A percentile compares a stretch with the other conserved stretches of the same genome.
Conservation (phyloP, 1,139 yeast genomes). For the Kodamaea sp. region DNA sequence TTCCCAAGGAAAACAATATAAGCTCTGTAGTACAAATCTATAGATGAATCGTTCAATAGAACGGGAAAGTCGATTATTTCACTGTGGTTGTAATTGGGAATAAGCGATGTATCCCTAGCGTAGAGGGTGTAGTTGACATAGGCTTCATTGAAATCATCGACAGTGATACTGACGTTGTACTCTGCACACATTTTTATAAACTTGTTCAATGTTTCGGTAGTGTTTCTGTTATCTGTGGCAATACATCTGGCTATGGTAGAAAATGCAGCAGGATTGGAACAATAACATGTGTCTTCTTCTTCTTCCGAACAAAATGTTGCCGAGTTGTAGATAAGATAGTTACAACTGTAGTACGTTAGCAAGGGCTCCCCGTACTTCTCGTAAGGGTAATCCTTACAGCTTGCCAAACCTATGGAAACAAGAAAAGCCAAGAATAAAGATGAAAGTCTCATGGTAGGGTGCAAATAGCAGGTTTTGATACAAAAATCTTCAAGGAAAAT, state of each 20-base stretch:
- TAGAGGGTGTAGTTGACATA: slow-evolving; percentile 16
- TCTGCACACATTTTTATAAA: slow-evolving; percentile 13
- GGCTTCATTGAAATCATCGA: slow-evolving; percentile 19
- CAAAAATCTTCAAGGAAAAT: too few species aligned
- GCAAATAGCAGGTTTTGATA: too few species aligned
- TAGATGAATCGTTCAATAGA: slow-evolving; percentile 16
- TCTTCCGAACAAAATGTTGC: too few species aligned
- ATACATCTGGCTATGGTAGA: slow-evolving; percentile 18
- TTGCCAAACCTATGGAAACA: too few species aligned
- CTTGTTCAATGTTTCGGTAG: background rate
- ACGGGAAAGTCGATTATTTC: slow-evolving; percentile 25
- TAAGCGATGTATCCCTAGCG: slow-evolving; percentile 22
- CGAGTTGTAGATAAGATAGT: too few species aligned
- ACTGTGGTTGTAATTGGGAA: slow-evolving; percentile 23
- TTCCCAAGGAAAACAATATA: slow-evolving; percentile 35
- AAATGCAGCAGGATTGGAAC: slow-evolving; percentile 16
- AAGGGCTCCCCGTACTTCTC: too few species aligned
- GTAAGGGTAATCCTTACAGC: too few species aligned
- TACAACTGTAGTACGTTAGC: too few species aligned
- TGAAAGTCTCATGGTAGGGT: too few species aligned
- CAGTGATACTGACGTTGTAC: slow-evolving; percentile 15
- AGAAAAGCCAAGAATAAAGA: too few species aligned
- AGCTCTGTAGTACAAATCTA: slow-evolving; percentile 18
- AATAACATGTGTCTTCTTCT: slow-evolving; percentile 11
- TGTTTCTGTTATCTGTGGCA: slow-evolving; percentile 4